A percentile compares a stretch with the other conserved stretches of the same genome.
Conservation (phyloP, 2,329 filamentous ascomycete genomes). For the Xylaria sp. region DNA sequence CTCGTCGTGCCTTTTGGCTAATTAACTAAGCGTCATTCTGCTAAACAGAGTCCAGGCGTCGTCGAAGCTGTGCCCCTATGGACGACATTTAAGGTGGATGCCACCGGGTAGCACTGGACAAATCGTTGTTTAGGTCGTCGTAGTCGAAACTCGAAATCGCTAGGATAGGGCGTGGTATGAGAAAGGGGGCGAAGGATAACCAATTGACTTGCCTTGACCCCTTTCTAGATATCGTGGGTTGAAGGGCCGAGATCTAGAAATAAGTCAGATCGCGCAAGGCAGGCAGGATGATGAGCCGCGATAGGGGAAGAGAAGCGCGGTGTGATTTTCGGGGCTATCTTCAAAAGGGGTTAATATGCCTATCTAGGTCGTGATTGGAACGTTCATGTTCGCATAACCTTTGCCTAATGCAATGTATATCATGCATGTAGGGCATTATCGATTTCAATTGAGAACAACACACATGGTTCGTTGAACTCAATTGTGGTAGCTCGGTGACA, state of each 20-base stretch:
- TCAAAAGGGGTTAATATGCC: slow-evolving; percentile 1
- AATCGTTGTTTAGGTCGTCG: neutral
- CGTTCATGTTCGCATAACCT: neutral
- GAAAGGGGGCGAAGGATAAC: neutral
- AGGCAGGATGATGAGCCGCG: neutral
- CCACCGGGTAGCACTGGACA: neutral
- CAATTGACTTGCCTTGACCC: neutral
- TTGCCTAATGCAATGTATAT: neutral
- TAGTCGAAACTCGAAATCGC: neutral
- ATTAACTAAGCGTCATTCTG: neutral
- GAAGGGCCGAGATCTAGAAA: neutral
- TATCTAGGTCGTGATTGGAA: neutral
- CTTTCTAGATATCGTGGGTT: too few species aligned
- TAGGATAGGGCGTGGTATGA: too few species aligned
- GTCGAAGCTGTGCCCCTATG: neutral
- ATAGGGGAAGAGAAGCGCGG: neutral
- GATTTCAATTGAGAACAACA: neutral
- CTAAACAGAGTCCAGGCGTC: neutral
- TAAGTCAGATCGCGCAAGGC: neutral
- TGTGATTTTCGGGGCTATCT: neutral
- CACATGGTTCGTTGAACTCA: neutral
- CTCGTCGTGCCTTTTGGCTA: neutral
- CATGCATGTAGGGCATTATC: neutral
- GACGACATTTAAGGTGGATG: neutral
- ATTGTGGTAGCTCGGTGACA: slow-evolving; percentile 10